Evolutionary conservation across 2,329 filamentous ascomycete genomes (phyloP), one percentile per base, ranked within the genome.

Genomic region (Pyrenophora graminea): DNA sequence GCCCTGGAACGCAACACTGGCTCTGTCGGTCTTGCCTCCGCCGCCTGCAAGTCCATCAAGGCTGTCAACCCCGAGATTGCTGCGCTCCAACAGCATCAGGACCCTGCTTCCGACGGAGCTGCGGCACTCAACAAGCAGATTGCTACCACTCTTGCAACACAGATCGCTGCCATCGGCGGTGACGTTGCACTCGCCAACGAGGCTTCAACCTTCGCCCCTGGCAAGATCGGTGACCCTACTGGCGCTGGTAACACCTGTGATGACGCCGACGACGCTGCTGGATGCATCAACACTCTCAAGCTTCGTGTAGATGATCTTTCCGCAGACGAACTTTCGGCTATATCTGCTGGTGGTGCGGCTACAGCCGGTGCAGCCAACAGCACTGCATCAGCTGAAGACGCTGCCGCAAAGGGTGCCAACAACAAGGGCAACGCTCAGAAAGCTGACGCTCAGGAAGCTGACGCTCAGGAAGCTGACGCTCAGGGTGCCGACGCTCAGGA

Each of bases 1-100:
- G 76, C 79, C 27, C 69, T 83, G 18, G 85, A 87, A 76, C 79
- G 83, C 49, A 87, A 87, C 74, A 86, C 83, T 21, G 80, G 74
- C 42, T 61, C 65, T 9, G 83, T 87, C 53, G 85, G 84, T 42
- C 70, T 77, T 38, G 79, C 77, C n/a, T 85, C 81, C 39, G 81
- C 79, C 27, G 71, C 80, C 41, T 89, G 85, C 75, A 78, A 71
- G 34, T 74, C 72, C 68, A 83, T 79, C 58, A 39, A 71, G 34
- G 82, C 85, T 13, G 76, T 77, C 51, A 89, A 89, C 73, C 79
- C 85, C 2, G 85, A 88, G 74, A 86, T 89, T 62, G 81, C 78
- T 23, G 83, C 83, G 37, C 68, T 89, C 52, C 73, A 77, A 46
- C 84, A 87, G 72, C 85, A 88, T 72, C 85, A 89, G 56, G 86